Evolutionary conservation across 1,139 yeast genomes (phyloP).

Genomic region (Debaryomyces coudertii): DNA sequence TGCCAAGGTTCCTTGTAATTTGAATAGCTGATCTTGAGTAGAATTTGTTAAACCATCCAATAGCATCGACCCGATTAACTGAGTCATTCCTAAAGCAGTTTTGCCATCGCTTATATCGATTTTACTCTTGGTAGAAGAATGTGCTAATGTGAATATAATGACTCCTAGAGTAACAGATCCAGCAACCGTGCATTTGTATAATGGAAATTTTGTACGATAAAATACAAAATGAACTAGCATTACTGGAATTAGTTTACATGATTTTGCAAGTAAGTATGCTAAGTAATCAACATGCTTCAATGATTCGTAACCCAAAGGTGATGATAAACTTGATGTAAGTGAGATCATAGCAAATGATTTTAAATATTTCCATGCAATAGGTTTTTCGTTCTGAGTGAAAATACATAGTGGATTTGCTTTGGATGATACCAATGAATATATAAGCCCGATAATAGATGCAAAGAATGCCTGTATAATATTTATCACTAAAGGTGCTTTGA

Average conservation of each 20-base stretch:
- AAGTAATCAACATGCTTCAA: constrained; percentile 83
- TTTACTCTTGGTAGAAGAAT: constrained; percentile 20
- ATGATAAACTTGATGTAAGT: constrained; percentile 74
- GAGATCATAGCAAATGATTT: constrained; percentile 65
- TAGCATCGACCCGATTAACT: constrained; percentile 65
- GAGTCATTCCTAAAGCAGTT: constrained; percentile 57
- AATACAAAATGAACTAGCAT: constrained; percentile 78
- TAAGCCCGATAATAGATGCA: constrained; percentile 69
- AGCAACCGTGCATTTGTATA: constrained; percentile 79
- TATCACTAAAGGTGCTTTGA: constrained; percentile 76
- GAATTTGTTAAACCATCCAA: constrained; percentile 93
- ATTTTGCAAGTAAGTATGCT: constrained; percentile 82
- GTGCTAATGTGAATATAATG: constrained; percentile 65
- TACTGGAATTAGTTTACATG: constrained; percentile 92
- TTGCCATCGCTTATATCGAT: constrained; percentile 43
- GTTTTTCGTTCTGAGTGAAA: constrained; percentile 28
- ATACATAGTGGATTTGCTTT: constrained; percentile 33
- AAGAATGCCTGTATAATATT: constrained; percentile 73
- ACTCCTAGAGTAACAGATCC: constrained; percentile 79
- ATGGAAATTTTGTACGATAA: constrained; percentile 73
- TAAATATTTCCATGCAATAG: constrained; percentile 27
- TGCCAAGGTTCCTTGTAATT: constrained; percentile 23
- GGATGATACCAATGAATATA: constrained; percentile 51
- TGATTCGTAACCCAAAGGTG: constrained; percentile 79
- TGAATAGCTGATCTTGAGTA: constrained; percentile 85